Evolutionary conservation across 225 moss, liverwort and hornwort species (phyloP).

Genomic region (Straminergon stramineum): DNA sequence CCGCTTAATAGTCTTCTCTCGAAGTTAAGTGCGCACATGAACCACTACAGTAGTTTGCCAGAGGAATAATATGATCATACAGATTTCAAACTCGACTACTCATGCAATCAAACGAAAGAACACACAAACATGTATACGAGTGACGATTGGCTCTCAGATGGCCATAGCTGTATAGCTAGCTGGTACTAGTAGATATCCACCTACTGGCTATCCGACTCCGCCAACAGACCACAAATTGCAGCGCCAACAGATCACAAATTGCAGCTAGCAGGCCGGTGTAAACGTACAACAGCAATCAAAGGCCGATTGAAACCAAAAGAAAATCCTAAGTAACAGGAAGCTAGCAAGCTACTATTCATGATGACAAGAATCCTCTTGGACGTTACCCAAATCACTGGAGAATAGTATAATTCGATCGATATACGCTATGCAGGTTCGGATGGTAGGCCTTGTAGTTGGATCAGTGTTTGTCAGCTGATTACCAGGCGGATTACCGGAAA

Average conservation of each 20-base stretch:
- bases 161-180: not conserved
- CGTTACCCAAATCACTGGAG: conserved; percentile 6
- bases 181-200: conserved; percentile 1
- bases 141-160: not conserved
- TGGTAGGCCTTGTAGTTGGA: not conserved
- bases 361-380: not conserved
- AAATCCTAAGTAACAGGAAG: not conserved
- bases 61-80: not conserved
- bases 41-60: not conserved
- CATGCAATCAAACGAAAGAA: not conserved
- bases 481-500: not conserved
- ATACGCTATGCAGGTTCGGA: not conserved
- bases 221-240: conserved; percentile 5
- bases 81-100: not conserved
- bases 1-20: not conserved
- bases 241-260: conserved; percentile 1
- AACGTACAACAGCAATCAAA: not conserved
- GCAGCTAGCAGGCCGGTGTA: not conserved
- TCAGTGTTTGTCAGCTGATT: conserved; percentile 8
- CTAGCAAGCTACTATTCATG: not conserved
- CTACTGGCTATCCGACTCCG: conserved; percentile 3
- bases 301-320: not conserved
- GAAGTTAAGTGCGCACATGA: not conserved
- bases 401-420: not conserved
- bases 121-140: not conserved